Evolutionary conservation across 2,329 filamentous ascomycete species (phyloP), one percentile per base, ranked within the genome.

Genomic region (Calonectria montana): DNA sequence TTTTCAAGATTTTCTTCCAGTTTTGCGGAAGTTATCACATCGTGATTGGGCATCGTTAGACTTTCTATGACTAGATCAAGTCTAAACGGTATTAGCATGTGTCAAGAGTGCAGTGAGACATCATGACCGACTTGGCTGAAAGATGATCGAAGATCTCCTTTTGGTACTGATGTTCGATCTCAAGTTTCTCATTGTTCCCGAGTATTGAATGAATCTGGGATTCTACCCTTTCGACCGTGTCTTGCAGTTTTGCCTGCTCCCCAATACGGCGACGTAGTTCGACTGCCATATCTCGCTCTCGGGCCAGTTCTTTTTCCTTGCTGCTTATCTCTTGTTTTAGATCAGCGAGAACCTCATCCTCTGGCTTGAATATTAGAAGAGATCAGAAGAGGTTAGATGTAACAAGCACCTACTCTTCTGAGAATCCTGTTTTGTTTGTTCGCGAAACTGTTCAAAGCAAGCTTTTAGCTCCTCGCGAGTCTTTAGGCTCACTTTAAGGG

Each of bases 401-500:
- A 10, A 21, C 7, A 31, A 7, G 23, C 12, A 55, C 76, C 53
- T 72, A 82, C 82, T 81, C 23, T 77, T 66, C 15, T 70, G 63
- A 1, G 67, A 55, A 29, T 81, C 76, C 55, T 69, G 55, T 35
- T 80, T 73, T 18, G 74, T 66, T 41, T 80, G 65, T 9, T 37
- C 25, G 15, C 76, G 80, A 61, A 81, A 73, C 25, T 80, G 75
- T 4, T 81, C 73, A n/a, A 84, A 71, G 10, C 81, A 80, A 43
- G 70, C 70, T 27, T 78, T 80, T 39, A 84, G 76, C 9, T 80
- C 78, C 43, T 85, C 79, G 0, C 81, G 76, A 18, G 83, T 82
- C 43, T 79, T 79, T n/a, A 48, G 72, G 39, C 78, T 81, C 4
- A 76, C 76, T 3, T 79, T 74, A 25, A 83, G 69, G 18, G 80